phyloP scores from a whole-genome alignment of 139 green algal genomes.

The Chlorella vulgaris region DNA sequence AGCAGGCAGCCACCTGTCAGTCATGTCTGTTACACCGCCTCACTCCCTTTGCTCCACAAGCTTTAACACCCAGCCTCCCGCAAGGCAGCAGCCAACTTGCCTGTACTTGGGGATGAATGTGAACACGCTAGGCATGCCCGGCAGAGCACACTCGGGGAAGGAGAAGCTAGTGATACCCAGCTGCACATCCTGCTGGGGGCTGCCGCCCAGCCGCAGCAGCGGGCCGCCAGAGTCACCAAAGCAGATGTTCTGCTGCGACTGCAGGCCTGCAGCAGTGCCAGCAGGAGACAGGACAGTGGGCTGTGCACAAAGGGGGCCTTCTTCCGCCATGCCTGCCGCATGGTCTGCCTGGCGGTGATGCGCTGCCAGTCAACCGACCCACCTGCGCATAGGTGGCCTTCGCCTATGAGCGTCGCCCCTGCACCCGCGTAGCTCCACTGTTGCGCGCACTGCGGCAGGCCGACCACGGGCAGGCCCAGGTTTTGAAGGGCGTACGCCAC shows the following conservation, averaged over 20 bases:
- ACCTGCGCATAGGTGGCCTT: conserved; percentile 20
- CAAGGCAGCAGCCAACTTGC: background rate
- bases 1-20: background rate
- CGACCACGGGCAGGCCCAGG: background rate
- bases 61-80: background rate
- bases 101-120: conserved; percentile 19
- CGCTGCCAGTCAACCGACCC: background rate
- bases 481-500: conserved; percentile 1
- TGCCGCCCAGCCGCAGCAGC: conserved; percentile 12
- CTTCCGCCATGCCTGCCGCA: no score
- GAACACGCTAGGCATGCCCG: conserved; percentile 27
- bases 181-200: background rate
- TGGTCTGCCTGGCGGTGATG: background rate
- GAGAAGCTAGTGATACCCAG: conserved; percentile 22
- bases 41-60: background rate
- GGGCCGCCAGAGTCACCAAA: conserved; percentile 25
- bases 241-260: conserved; percentile 15
- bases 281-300: no score
- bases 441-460: background rate
- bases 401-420: background rate
- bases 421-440: conserved; percentile 25
- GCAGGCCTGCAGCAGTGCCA: background rate
- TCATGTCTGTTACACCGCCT: background rate
- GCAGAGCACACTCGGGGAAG: conserved; percentile 25
- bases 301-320: no score